A percentile compares a stretch with the other conserved stretches of the same genome.
Evolutionary conservation across 2,329 filamentous ascomycete genomes (phyloP).

Genomic region (Diplodia corticola): DNA sequence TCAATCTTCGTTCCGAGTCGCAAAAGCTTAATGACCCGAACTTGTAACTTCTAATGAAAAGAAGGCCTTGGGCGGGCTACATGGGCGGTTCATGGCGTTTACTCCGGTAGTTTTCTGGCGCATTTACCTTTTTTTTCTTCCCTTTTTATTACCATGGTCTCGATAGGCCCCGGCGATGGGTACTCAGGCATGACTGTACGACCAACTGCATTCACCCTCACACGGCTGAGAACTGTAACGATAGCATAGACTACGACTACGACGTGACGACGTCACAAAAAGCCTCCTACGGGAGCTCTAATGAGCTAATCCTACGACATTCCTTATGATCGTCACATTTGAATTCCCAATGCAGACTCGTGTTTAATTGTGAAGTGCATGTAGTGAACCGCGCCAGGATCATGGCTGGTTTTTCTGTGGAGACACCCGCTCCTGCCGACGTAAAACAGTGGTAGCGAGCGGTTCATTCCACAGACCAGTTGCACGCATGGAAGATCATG

Average conservation of each 20-base stretch:
- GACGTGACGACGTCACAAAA: constrained; percentile 18
- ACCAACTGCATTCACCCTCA: constrained; percentile 6
- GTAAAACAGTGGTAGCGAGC: not conserved
- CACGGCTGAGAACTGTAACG: constrained; percentile 3
- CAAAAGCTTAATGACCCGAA: not conserved
- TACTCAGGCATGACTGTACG: constrained; percentile 15
- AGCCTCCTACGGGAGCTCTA: not conserved
- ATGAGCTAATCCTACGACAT: constrained; percentile 18
- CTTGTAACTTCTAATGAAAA: not conserved
- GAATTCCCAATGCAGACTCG: not conserved
- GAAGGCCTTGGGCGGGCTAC: not conserved
- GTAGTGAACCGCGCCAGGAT: not conserved
- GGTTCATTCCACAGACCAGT: not conserved
- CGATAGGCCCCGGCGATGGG: constrained; percentile 9
- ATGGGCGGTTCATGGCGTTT: constrained; percentile 1
- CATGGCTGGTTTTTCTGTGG: not conserved
- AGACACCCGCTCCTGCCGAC: not conserved
- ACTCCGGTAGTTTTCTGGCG: not conserved
- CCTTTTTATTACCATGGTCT: not conserved
- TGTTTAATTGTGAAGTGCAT: not conserved
- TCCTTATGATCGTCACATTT: constrained; percentile 6
- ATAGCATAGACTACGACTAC: constrained; percentile 21
- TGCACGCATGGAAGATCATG: too few relatives aligned
- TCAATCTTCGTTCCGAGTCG: not conserved
- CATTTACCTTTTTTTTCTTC: not conserved